Evolutionary conservation across 495 filamentous ascomycete species (phyloP).

Genomic region (Evansstolkia leycettana): DNA sequence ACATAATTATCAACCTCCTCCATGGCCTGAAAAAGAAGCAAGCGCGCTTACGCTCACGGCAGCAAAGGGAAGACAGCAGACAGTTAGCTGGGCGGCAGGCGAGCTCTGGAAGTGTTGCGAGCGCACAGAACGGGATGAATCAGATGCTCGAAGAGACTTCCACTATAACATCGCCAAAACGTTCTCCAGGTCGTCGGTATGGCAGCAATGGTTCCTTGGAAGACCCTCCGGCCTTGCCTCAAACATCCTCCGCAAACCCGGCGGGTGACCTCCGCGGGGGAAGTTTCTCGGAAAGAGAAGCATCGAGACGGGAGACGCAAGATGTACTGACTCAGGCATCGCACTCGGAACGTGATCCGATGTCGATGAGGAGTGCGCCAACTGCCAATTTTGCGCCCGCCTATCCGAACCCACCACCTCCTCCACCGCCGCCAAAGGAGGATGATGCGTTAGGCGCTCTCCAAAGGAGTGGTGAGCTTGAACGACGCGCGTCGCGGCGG

Average conservation of each 20-base stretch:
- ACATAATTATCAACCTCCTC: slow-evolving; percentile 95
- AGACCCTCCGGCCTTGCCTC: slow-evolving; percentile 31
- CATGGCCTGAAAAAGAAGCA: slow-evolving; percentile 96
- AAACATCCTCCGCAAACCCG: slow-evolving; percentile 27
- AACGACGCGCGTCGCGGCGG: slow-evolving; percentile 79
- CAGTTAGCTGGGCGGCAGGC: slow-evolving; percentile 44
- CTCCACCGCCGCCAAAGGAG: slow-evolving; percentile 66
- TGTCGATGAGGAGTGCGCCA: slow-evolving; percentile 23
- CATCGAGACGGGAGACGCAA: slow-evolving; percentile 38
- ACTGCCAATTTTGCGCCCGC: slow-evolving; percentile 19
- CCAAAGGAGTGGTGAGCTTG: slow-evolving; percentile 84
- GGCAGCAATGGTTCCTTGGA: slow-evolving; percentile 37
- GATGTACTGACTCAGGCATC: slow-evolving; percentile 43
- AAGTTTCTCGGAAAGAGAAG: slow-evolving; percentile 28
- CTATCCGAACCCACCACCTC: slow-evolving; percentile 51
- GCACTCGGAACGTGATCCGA: slow-evolving; percentile 36
- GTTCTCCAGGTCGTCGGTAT: slow-evolving; percentile 32
- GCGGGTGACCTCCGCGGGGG: slow-evolving; percentile 13
- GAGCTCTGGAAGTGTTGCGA: slow-evolving; percentile 53
- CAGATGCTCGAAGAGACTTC: slow-evolving; percentile 48
- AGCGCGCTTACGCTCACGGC: slow-evolving; percentile 72
- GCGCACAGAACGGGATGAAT: slow-evolving; percentile 47
- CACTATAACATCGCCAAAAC: slow-evolving; percentile 22
- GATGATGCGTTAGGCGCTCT: slow-evolving; percentile 85
- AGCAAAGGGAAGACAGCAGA: slow-evolving; percentile 50